phyloP scores from a whole-genome alignment of 345 rosid species.

The Isatis tinctoria region DNA sequence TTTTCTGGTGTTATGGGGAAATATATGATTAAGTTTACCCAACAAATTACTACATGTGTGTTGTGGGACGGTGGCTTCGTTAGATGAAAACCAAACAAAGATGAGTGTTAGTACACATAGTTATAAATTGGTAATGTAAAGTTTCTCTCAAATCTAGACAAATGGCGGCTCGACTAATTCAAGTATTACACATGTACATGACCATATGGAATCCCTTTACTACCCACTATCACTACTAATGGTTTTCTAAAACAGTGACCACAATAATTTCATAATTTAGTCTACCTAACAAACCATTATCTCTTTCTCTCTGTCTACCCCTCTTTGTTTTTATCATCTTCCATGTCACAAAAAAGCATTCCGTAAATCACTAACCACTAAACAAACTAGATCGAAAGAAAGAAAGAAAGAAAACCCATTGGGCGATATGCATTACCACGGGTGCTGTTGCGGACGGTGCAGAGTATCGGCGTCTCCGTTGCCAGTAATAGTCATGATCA shows the following conservation, averaged over 20 bases:
- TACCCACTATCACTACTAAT: background rate
- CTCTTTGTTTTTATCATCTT: background rate
- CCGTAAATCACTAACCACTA: background rate
- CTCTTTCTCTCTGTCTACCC: background rate
- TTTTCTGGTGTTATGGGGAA: background rate
- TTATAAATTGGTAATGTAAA: background rate
- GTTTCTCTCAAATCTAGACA: background rate
- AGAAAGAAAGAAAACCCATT: background rate
- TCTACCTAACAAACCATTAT: slow-evolving; percentile 32
- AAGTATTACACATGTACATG: slow-evolving; percentile 4
- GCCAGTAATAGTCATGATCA: slow-evolving; percentile 45
- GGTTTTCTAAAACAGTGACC: slow-evolving; percentile 6
- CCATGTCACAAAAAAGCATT: no score
- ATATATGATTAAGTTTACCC: background rate
- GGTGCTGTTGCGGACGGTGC: slow-evolving; percentile 45
- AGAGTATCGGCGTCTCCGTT: slow-evolving; percentile 24
- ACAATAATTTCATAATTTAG: slow-evolving; percentile 2
- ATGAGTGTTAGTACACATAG: background rate
- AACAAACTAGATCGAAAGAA: background rate
- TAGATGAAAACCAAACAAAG: background rate
- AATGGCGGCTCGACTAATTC: background rate
- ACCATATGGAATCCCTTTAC: background rate
- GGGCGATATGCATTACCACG: slow-evolving; percentile 34
- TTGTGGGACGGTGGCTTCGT: background rate
- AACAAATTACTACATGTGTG: background rate